Evolutionary conservation across 352 stramenopile species (phyloP), one percentile per base, ranked within the genome.

Genomic region (Phytopythium cucurbitacearum): DNA sequence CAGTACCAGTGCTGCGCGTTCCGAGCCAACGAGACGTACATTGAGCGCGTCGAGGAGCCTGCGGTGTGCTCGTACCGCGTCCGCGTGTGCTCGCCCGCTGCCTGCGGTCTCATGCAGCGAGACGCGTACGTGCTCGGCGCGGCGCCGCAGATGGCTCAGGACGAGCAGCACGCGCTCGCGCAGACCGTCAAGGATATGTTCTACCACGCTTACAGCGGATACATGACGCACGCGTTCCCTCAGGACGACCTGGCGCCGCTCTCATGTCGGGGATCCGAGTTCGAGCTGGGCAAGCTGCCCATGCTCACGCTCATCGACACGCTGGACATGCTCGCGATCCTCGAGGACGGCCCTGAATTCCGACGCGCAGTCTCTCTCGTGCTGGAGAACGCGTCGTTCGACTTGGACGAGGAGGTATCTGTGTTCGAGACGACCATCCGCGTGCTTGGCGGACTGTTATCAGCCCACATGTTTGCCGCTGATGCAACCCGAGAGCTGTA

Each of bases 361-460:
- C 68, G 71, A 36, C 70, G 69, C 60, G 82, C 84, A 1, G 75
- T 96, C 33, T 40, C 38, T 32, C 69, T 93, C 42, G 80, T 94
- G 10, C 45, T 88, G 28, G 46, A 63, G 40, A 71, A 72, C 38
- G 65, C 78, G 0, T 53, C 75, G 38, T 97, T 97, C 57, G 66
- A 97, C 43, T 53, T 94, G 15, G 84, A 97, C 60, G 87, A 84
- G 1, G 85, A 89, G 37, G 91, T 98, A 8, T 96, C 84, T 35
- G 80, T 97, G 10, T 98, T 98, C 59, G 93, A 98, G 61, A 96
- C 89, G 7, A 98, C 85, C 16, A 98, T 98, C 60, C 87, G 93
- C 38, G 69, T 94, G 45, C 71, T 98, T 2, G 93, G 93, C 16
- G 93, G 93, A 1, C 58, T 98, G 32, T 62, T 98, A 12, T 96